phyloP scores from a whole-genome alignment of 2,329 filamentous ascomycete species.

The Aspergillus pseudoviridinutans region DNA sequence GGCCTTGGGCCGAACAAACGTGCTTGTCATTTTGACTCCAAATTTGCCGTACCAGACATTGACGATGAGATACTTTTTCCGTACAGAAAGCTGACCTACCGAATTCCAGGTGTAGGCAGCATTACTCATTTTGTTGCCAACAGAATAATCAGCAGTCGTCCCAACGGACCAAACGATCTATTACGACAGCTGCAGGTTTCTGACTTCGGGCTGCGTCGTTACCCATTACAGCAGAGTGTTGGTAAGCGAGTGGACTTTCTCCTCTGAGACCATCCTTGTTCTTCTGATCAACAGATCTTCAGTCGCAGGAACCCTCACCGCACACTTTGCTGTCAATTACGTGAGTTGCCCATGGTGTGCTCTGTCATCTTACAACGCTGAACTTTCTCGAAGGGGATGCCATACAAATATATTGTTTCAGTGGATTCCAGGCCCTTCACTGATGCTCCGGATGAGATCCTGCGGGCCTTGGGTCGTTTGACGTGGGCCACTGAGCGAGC shows the following conservation, averaged over 20 bases:
- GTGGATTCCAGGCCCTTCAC: constrained; percentile 43
- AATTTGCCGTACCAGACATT: constrained; percentile 21
- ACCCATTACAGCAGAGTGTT: constrained; percentile 27
- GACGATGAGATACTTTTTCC: constrained; percentile 26
- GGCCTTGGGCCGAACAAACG: constrained; percentile 27
- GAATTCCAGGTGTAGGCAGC: constrained; percentile 36
- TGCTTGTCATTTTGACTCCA: constrained; percentile 23
- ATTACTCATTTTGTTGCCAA: constrained; percentile 58
- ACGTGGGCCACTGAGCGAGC: constrained; percentile 50
- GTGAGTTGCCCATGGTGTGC: constrained; percentile 22
- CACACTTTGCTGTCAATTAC: constrained; percentile 49
- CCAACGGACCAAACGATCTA: constrained; percentile 58
- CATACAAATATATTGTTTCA: constrained; percentile 56
- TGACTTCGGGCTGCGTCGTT: constrained; percentile 47
- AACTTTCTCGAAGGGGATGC: constrained; percentile 45
- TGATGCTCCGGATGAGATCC: constrained; percentile 41
- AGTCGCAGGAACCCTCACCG: constrained; percentile 39
- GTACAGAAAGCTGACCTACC: constrained; percentile 34
- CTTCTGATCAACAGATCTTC: neutral
- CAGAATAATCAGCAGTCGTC: constrained; percentile 47
- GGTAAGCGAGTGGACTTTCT: constrained; percentile 24
- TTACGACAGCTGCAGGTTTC: constrained; percentile 49
- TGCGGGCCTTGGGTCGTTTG: constrained; percentile 45
- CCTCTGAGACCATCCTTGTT: neutral
- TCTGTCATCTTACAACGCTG: neutral